Conservation (phyloP, 2,329 filamentous ascomycete species). For the Fusarium nurragi region DNA sequence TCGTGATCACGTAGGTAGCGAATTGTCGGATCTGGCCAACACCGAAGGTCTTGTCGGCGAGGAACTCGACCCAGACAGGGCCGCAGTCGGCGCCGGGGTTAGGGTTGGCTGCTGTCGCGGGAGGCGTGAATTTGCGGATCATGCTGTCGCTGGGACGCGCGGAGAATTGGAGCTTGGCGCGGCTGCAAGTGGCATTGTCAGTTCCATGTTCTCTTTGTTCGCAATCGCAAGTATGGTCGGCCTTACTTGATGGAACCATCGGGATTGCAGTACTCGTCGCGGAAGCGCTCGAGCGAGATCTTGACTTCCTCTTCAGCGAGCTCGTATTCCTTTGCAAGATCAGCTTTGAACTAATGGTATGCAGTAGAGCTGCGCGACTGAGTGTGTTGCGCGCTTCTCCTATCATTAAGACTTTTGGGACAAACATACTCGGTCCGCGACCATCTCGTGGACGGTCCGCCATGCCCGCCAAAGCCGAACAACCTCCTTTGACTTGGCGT, state of each 20-base stretch:
- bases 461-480: conserved; percentile 91
- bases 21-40: conserved; percentile 93
- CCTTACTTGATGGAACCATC: conserved; percentile 81
- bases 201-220: not conserved
- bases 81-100: conserved; percentile 80
- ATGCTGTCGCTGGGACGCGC: conserved; percentile 85
- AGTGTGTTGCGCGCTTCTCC: conserved; percentile 1
- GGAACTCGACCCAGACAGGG: conserved; percentile 94
- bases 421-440: conserved; percentile 77
- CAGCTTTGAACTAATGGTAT: conserved; percentile 5
- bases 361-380: conserved; percentile 2
- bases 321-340: conserved; percentile 80
- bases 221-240: not conserved
- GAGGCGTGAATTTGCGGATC: conserved; percentile 83
- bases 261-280: conserved; percentile 72
- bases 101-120: conserved; percentile 73
- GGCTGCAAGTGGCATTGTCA: conserved; percentile 61
- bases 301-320: conserved; percentile 88
- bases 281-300: conserved; percentile 86
- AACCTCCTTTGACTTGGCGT: conserved; percentile 62
- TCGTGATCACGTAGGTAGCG: conserved; percentile 79
- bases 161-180: conserved; percentile 85
- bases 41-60: conserved; percentile 79
- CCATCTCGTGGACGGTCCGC: conserved; percentile 95
- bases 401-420: conserved; percentile 7